phyloP scores from a whole-genome alignment of 2,329 filamentous ascomycete species.

The Aspergillus fructus region DNA sequence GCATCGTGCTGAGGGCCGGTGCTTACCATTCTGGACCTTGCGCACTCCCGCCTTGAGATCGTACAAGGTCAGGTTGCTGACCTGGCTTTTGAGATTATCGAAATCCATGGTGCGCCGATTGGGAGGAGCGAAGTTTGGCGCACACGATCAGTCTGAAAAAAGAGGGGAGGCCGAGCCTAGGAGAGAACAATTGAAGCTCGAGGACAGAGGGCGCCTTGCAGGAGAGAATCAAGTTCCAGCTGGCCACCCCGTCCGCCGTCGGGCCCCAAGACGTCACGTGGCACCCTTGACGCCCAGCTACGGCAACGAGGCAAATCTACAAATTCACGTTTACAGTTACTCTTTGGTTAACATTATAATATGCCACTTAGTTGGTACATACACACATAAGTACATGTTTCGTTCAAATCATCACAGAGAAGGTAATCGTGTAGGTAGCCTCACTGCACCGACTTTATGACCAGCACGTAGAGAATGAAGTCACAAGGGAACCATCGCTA shows the following conservation, averaged over 20 bases:
- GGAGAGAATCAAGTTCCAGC: constrained; percentile 18
- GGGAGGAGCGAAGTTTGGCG: constrained; percentile 9
- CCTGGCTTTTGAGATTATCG: constrained; percentile 78
- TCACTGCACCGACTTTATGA: constrained; percentile 1
- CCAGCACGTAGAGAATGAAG: constrained; percentile 7
- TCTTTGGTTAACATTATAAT: not conserved
- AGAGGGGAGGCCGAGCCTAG: not conserved
- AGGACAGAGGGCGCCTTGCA: constrained; percentile 1
- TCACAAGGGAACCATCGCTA: constrained; percentile 10
- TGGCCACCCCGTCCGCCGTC: constrained; percentile 16
- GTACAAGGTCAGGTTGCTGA: constrained; percentile 90
- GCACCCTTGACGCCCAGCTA: constrained; percentile 25
- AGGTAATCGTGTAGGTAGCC: constrained; percentile 5
- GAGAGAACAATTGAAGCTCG: constrained; percentile 1
- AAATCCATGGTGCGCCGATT: constrained; percentile 68
- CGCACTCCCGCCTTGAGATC: constrained; percentile 92
- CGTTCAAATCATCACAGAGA: constrained; percentile 22
- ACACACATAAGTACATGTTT: constrained; percentile 25
- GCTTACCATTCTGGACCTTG: constrained; percentile 92
- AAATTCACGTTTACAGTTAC: not conserved
- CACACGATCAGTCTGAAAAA: constrained; percentile 5
- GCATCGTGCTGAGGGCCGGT: not conserved
- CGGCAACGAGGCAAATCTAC: not conserved
- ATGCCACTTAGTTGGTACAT: constrained; percentile 9
- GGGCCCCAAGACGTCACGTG: constrained; percentile 31